Conservation (phyloP, 164 flowering plant species). For the Sedum album region DNA sequence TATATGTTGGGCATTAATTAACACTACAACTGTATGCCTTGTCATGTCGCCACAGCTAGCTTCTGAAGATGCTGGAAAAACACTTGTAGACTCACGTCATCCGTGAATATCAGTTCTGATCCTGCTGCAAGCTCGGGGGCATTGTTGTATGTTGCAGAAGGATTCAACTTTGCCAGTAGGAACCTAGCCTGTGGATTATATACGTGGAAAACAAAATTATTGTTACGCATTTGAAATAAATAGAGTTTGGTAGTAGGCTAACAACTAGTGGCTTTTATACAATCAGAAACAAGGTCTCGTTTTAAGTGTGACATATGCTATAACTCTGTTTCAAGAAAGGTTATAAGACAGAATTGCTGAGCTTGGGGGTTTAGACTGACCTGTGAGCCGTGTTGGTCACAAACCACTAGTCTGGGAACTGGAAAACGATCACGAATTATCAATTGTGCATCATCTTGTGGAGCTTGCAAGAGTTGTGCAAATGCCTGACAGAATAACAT, state of each 20-base stretch:
- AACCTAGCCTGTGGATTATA: constrained; percentile 63
- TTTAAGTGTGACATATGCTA: too few relatives aligned
- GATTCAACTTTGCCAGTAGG: constrained; percentile 79
- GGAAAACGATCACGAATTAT: constrained; percentile 84
- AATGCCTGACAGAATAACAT: constrained; percentile 65
- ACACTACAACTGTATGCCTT: too few relatives aligned
- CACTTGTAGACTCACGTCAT: constrained; percentile 90
- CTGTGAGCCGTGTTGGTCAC: constrained; percentile 99
- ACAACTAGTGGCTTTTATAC: too few relatives aligned
- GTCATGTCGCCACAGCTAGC: constrained; percentile 45
- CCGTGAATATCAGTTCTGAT: constrained; percentile 84
- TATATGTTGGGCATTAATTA: too few relatives aligned
- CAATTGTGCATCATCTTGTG: constrained; percentile 68
- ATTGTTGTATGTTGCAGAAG: constrained; percentile 80
- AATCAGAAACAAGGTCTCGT: too few relatives aligned
- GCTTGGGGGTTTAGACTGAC: too few relatives aligned
- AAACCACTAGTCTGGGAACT: constrained; percentile 84
- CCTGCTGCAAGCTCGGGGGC: constrained; percentile 66
- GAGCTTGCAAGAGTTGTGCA: constrained; percentile 70
- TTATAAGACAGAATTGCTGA: background rate
- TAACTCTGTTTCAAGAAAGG: too few relatives aligned
- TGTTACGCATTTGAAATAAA: too few relatives aligned
- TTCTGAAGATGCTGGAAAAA: constrained; percentile 93
- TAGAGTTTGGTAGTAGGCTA: too few relatives aligned
- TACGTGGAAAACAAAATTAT: background rate